Evolutionary conservation across 1,284 basidiomycete species (phyloP).

Genomic region (Macrocybe sp.): DNA sequence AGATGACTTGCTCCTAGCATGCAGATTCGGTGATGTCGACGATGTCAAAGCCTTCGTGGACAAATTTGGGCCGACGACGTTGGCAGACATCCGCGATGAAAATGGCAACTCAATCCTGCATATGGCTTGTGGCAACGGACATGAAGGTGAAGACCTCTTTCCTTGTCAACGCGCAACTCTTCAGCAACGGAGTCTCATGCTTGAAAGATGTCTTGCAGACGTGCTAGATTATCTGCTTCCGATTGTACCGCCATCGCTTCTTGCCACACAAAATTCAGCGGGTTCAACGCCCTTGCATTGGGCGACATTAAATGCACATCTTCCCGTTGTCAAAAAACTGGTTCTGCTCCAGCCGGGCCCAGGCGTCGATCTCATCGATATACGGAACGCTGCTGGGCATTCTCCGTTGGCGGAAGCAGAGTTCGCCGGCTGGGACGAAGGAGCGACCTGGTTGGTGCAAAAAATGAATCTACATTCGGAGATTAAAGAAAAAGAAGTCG

Average conservation of each 20-base stretch:
- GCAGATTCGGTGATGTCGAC: constrained; percentile 81
- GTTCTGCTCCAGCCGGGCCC: constrained; percentile 53
- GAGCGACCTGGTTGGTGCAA: constrained; percentile 72
- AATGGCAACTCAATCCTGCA: constrained; percentile 77
- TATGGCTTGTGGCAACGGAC: constrained; percentile 85
- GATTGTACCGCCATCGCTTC: constrained; percentile 49
- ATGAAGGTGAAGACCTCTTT: constrained; percentile 54
- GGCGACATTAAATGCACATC: constrained; percentile 81
- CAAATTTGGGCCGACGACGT: constrained; percentile 48
- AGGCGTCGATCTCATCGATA: constrained; percentile 63
- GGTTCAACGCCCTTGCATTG: constrained; percentile 84
- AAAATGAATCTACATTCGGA: constrained; percentile 64
- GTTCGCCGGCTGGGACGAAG: constrained; percentile 71
- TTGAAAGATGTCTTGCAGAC: constrained; percentile 52
- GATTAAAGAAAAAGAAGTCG: constrained; percentile 31
- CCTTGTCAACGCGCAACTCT: constrained; percentile 4
- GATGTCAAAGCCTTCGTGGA: constrained; percentile 67
- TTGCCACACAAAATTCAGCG: constrained; percentile 60
- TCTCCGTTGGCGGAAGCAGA: constrained; percentile 77
- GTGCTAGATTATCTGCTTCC: constrained; percentile 68
- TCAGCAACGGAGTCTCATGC: constrained; percentile 2
- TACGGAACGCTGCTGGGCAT: constrained; percentile 64
- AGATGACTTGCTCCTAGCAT: constrained; percentile 76
- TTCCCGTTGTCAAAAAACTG: constrained; percentile 61
- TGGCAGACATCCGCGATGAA: constrained; percentile 62